Percentiles rank a stretch among this genome's conserved stretches.
Evolutionary conservation across 2,329 filamentous ascomycete genomes (phyloP).

Genomic region (Fusarium verticillioides): DNA sequence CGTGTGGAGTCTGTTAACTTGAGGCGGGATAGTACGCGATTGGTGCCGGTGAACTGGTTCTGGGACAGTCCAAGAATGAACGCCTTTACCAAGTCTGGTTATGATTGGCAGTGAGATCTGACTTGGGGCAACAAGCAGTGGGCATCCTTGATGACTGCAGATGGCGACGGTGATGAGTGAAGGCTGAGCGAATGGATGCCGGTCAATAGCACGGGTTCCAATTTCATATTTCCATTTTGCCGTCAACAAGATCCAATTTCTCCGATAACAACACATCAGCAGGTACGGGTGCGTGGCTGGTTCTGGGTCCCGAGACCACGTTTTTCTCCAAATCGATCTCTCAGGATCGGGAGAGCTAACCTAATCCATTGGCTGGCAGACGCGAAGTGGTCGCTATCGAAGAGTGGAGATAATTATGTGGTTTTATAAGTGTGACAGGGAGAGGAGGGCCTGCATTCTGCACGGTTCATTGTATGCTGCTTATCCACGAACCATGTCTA

Average conservation of each 20-base stretch:
- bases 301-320: conserved; percentile 37
- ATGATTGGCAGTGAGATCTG: conserved; percentile 42
- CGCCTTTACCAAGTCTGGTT: conserved; percentile 16
- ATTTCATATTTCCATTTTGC: neutral
- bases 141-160: conserved; percentile 24
- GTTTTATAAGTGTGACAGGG: conserved; percentile 35
- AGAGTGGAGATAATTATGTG: conserved; percentile 21
- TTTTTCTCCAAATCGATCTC: conserved; percentile 30
- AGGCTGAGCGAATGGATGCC: conserved; percentile 11
- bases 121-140: neutral
- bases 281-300: conserved; percentile 29
- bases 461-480: conserved; percentile 22
- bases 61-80: conserved; percentile 37
- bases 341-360: conserved; percentile 28
- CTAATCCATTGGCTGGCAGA: conserved; percentile 25
- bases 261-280: conserved; percentile 26
- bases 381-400: conserved; percentile 4
- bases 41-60: conserved; percentile 47
- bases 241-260: conserved; percentile 15
- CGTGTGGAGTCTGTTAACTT: conserved; percentile 41
- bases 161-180: conserved; percentile 19
- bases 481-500: conserved; percentile 14
- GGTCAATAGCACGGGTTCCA: neutral
- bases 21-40: conserved; percentile 46
- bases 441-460: conserved; percentile 1